phyloP scores from a whole-genome alignment of 768 basidiomycete species.

The Arthromyces matolae region DNA sequence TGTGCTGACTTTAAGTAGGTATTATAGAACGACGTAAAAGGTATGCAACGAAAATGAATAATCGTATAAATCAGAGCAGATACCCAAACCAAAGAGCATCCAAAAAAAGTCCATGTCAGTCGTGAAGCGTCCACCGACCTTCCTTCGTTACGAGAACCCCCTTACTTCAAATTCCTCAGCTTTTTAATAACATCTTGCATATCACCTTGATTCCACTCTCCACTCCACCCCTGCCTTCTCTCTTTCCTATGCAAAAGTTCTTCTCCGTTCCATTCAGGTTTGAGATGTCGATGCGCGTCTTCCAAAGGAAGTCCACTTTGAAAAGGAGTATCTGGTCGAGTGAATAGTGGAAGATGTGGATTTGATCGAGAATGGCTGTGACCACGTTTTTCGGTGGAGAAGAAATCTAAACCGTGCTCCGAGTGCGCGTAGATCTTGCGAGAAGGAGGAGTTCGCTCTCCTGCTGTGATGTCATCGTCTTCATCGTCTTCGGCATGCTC shows the following conservation, averaged over 20 bases:
- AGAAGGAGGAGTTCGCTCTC: not conserved
- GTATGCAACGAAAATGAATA: too few relatives aligned
- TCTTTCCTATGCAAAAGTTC: slow-evolving; percentile 12
- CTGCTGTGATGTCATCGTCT: not conserved
- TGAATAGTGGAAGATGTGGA: slow-evolving; percentile 5
- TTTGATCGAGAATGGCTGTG: not conserved
- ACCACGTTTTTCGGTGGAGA: not conserved
- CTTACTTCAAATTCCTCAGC: slow-evolving; percentile 21
- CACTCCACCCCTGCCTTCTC: slow-evolving; percentile 24
- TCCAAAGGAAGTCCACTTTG: slow-evolving; percentile 2
- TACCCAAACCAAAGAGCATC: too few relatives aligned
- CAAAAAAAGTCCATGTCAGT: too few relatives aligned
- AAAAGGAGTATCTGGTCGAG: slow-evolving; percentile 15
- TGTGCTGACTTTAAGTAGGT: too few relatives aligned
- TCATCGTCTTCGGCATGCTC: not conserved
- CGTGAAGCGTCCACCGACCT: too few relatives aligned
- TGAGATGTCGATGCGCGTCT: not conserved
- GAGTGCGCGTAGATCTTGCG: slow-evolving; percentile 1
- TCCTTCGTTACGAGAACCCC: too few relatives aligned
- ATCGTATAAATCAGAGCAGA: too few relatives aligned
- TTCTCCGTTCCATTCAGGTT: not conserved
- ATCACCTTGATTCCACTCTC: slow-evolving; percentile 25
- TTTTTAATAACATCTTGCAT: slow-evolving; percentile 25
- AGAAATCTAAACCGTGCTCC: too few relatives aligned
- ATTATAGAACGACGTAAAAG: too few relatives aligned